Percentiles rank a stretch among this genome's conserved stretches.
Evolutionary conservation across 164 flowering plant genomes (phyloP).

Genomic region (Saururus chinensis): DNA sequence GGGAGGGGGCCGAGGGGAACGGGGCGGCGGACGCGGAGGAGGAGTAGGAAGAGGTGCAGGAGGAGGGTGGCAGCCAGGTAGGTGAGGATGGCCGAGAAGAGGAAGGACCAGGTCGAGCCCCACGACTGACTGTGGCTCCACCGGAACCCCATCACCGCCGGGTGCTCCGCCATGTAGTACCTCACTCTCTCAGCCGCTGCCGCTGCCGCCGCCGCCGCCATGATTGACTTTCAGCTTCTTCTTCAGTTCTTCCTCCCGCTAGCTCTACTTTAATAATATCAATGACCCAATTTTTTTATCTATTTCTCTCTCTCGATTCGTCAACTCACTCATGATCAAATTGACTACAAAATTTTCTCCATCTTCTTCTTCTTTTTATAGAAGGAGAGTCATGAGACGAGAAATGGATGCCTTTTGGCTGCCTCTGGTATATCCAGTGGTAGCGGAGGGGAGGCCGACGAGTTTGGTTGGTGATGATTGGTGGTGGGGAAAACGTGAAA

Average conservation of each 20-base stretch:
- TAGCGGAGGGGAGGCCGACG: too few relatives aligned
- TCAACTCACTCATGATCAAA: not conserved
- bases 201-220: conserved; percentile 4
- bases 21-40: conserved; percentile 25
- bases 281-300: not conserved
- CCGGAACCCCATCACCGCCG: conserved; percentile 49
- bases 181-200: conserved; percentile 6
- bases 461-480: too few relatives aligned
- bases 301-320: not conserved
- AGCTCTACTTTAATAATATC: not conserved
- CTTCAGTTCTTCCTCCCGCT: too few relatives aligned
- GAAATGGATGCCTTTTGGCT: too few relatives aligned
- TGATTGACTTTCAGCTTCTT: not conserved
- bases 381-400: too few relatives aligned
- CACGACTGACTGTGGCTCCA: conserved; percentile 62
- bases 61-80: conserved; percentile 31
- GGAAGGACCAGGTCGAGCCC: conserved; percentile 83
- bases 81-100: conserved; percentile 38
- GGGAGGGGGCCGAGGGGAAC: conserved; percentile 60
- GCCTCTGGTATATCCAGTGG: too few relatives aligned
- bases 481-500: too few relatives aligned
- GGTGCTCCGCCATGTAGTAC: conserved; percentile 71
- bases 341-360: too few relatives aligned
- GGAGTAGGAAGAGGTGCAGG: conserved; percentile 27
- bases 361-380: too few relatives aligned